Conservation (phyloP, 176 grass and related monocot species). For the Tillandsia leiboldiana region DNA sequence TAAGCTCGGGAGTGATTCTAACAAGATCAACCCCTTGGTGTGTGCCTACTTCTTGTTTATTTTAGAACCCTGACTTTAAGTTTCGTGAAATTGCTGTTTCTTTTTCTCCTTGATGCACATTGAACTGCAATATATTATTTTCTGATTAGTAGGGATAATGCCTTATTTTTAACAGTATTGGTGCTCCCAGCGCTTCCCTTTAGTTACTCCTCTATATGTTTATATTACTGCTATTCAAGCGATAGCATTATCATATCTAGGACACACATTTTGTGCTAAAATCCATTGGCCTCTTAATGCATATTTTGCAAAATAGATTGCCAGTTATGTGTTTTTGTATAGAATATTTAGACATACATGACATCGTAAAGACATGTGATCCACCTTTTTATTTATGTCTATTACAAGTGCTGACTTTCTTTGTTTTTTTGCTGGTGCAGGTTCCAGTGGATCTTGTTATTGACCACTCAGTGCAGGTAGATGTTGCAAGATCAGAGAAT, state of each 20-base stretch:
- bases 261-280: too few relatives aligned
- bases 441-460: conserved; percentile 95
- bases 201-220: too few relatives aligned
- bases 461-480: conserved; percentile 93
- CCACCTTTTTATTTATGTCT: not conserved
- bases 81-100: conserved; percentile 1
- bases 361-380: not conserved
- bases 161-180: too few relatives aligned
- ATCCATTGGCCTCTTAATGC: not conserved
- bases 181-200: too few relatives aligned
- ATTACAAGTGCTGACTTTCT: conserved; percentile 2
- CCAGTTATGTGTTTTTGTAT: not conserved
- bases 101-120: too few relatives aligned
- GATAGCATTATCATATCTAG: too few relatives aligned
- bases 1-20: conserved; percentile 71
- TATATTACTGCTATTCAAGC: too few relatives aligned
- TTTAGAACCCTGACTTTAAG: not conserved
- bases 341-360: not conserved
- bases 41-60: conserved; percentile 6
- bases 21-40: conserved; percentile 94
- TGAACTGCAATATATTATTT: too few relatives aligned
- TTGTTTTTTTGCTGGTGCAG: conserved; percentile 28
- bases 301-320: not conserved
- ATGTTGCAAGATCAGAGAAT: conserved; percentile 81
- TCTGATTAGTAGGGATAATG: too few relatives aligned